Base-by-base conservation (phyloP, 2,329 filamentous ascomycete genomes). In the Pseudohalonectria lignicola region DNA sequence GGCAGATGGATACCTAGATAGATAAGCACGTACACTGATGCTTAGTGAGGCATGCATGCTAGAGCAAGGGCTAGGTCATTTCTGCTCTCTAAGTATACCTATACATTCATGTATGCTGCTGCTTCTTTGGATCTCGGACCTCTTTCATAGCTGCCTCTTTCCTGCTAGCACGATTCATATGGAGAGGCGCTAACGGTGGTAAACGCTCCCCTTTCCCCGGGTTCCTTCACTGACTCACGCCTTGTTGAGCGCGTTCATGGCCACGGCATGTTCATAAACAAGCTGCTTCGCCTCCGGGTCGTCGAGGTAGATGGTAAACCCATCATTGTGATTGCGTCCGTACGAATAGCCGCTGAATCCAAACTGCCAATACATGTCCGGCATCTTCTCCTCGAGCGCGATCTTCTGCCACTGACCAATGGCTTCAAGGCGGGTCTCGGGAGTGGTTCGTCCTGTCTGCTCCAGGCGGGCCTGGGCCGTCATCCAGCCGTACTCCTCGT, bases 401-500 rank as follows among this genome's bases (percentile, higher is more conserved):
- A 68, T 68, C 18, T 57, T 54, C 51, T 74, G 71, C 69, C 70
- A 74, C 23, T 56, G 53, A 10, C 61, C 58, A 2, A 72, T 42
- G 1, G 67, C 68, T 36, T 66, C 59, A 1, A 61, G 37, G 0
- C 71, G 50, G 0, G 66, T 66, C 26, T 59, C 53, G 39, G 29
- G 30, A 5, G 29, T 13, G 3, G 30, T 33, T n/a, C 29, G 30
- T 8, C 36, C 36, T 21, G 31, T 31, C 29, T 33, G 21, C 19
- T 16, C 21, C 29, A 8, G 30, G n/a, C 36, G 20, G 4, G 20
- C 21, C 15, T n/a, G n/a, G 39, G 31, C 13, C 20, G 36, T 38
- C 30, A 88, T 88, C 66, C 88, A 88, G 62, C 58, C 88, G 12
- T 90, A 88, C 53, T 86, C 50, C 65, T 87, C 12, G 73, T 85